Evolutionary conservation across 2,329 filamentous ascomycete genomes (phyloP).

Genomic region (Mariannaea sp.): DNA sequence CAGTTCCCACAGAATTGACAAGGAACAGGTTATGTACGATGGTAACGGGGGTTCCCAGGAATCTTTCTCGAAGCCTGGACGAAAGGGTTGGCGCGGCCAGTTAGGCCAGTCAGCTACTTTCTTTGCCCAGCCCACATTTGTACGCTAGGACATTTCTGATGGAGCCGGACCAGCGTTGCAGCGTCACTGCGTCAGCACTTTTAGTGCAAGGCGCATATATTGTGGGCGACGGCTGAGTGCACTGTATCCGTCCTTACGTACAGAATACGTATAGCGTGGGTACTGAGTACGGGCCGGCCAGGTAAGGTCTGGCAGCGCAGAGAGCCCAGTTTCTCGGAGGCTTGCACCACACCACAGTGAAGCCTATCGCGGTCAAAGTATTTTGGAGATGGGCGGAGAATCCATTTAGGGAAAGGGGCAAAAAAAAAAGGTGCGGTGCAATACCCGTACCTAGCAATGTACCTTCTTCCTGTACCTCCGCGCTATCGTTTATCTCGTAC

Average conservation of each 20-base stretch:
- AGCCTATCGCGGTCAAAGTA: no score
- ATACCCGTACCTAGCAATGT: no score
- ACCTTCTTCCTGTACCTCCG: no score
- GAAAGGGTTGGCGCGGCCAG: conserved; percentile 23
- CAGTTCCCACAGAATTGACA: conserved; percentile 27
- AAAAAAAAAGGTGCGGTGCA: no score
- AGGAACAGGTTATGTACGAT: conserved; percentile 24
- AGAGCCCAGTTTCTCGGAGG: no score
- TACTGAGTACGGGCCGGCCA: no score
- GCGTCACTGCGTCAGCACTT: conserved; percentile 9
- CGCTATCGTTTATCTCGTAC: no score
- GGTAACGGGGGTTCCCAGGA: conserved; percentile 30
- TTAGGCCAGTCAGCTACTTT: neutral
- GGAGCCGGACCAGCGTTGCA: conserved; percentile 5
- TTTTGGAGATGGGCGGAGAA: no score
- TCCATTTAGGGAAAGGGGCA: no score
- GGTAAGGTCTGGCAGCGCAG: no score
- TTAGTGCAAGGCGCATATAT: conserved; percentile 9
- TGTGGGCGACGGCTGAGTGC: neutral
- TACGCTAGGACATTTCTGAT: neutral
- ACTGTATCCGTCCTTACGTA: neutral
- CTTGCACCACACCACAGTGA: no score
- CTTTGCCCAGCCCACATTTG: conserved; percentile 3
- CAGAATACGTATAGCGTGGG: neutral
- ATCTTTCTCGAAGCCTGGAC: conserved; percentile 37